Evolutionary conservation across 345 rosid species (phyloP).

Genomic region (Laguncularia racemosa): DNA sequence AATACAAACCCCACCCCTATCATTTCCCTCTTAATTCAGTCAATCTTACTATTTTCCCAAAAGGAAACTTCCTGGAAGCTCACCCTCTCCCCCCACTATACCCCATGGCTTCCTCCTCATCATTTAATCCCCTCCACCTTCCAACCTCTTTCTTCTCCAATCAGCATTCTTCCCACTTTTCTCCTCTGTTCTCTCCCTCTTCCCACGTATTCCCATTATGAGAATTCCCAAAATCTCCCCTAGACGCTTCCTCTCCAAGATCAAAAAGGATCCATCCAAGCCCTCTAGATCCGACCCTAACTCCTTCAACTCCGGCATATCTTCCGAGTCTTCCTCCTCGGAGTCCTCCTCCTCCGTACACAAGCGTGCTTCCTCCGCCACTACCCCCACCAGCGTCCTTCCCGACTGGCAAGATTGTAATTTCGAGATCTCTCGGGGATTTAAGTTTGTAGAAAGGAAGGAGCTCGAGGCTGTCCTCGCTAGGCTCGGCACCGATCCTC

Average conservation of each 20-base stretch:
- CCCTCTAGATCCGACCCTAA: constrained; percentile 48
- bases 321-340: constrained; percentile 52
- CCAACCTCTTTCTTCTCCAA: constrained; percentile 17
- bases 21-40: too few species aligned
- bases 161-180: constrained; percentile 10
- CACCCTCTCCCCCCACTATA: constrained; percentile 12
- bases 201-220: background rate
- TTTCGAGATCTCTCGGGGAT: constrained; percentile 37
- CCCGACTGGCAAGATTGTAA: constrained; percentile 43
- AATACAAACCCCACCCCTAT: too few species aligned
- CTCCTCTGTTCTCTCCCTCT: constrained; percentile 10
- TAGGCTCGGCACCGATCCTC: constrained; percentile 42
- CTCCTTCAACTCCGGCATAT: constrained; percentile 44
- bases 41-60: background rate
- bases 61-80: constrained; percentile 85
- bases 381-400: constrained; percentile 72
- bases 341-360: constrained; percentile 29
- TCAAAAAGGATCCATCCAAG: constrained; percentile 18
- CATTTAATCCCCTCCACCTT: constrained; percentile 41
- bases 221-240: constrained; percentile 31
- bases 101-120: constrained; percentile 11
- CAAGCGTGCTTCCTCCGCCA: constrained; percentile 10
- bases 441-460: constrained; percentile 38
- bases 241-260: background rate
- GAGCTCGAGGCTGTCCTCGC: constrained; percentile 57